Base-by-base conservation (phyloP, 1,284 basidiomycete genomes). In the Microbotryum scabiosae region DNA sequence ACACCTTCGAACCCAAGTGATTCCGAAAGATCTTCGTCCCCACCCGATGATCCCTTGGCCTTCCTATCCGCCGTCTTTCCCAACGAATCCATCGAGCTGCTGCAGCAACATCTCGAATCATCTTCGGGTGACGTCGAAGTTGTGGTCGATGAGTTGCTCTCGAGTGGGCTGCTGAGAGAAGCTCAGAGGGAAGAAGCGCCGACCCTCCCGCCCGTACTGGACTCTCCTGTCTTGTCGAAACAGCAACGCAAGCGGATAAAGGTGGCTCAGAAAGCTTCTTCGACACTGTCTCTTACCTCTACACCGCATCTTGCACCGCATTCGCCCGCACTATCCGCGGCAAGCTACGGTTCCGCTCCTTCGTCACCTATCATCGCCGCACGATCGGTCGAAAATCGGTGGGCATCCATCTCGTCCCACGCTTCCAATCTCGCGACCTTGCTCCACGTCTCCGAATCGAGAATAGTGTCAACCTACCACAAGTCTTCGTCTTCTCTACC, bases 11-110 rank as follows among this genome's bases (percentile, higher is more conserved):
- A 51, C 21, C 55, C 28, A 30, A 46, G 45, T 28, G 54, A 50
- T 7, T 57, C 44, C 8, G 53, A 57, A 30, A 28, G 25, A 9
- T 49, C 55, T 18, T 47, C 32, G 28, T 47, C 53, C 43, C 59
- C 54, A 8, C 51, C 49, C 45, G 59, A 68, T 49, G 66, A 68
- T 41, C 66, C 66, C 44, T 57, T 68, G 51, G 62, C 59, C 5
- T 66, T 68, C 56, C 53, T 68, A 25, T 61, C 59, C 14, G 51
- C 55, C 36, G 60, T 68, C 10, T 68, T 68, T 18, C 66, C 66
- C 14, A 52, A 64, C 51, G 44, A 60, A n/a, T 55, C 58, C 18
- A 32, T 64, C 51, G 49, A 50, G 2, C n/a, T 46, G 14, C 51
- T 64, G 46, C 57, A 60, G 36, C 21, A 55, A 21, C 61, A 58